A percentile compares a stretch with the other conserved stretches of the same genome.
These are phyloP conservation scores for Hyaloscypha variabilis DNA, from an alignment of 495 filamentous ascomycete species.

Conservation along the genomic window DNA sequence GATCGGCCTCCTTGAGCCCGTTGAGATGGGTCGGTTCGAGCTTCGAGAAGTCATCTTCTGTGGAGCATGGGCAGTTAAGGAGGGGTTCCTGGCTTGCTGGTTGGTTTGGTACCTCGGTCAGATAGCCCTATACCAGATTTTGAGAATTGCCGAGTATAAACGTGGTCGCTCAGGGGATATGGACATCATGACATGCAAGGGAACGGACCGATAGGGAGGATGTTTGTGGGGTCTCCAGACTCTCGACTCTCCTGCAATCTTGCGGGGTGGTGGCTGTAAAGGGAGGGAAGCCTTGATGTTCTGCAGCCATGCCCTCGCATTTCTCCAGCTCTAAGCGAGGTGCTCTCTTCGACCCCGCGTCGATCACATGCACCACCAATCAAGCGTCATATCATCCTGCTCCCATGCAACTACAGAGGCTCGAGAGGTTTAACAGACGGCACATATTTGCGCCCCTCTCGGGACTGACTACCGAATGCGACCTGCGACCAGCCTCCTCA, in stretches of 20 bases:
- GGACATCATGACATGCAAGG: neutral
- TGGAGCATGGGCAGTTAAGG: neutral
- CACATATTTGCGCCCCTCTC: neutral
- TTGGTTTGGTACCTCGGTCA: constrained; percentile 10
- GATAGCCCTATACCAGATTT: neutral
- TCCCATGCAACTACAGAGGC: no score
- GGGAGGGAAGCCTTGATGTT: neutral
- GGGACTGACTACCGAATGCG: constrained; percentile 21
- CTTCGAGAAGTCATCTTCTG: neutral
- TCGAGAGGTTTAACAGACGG: neutral
- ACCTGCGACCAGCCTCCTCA: neutral
- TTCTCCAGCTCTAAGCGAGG: constrained; percentile 1
- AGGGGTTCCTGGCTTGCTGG: neutral
- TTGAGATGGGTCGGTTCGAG: neutral
- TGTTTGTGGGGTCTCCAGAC: constrained; percentile 1
- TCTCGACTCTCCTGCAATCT: neutral
- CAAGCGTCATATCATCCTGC: neutral
- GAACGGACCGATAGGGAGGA: constrained; percentile 19
- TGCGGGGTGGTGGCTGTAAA: constrained; percentile 3
- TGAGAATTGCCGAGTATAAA: constrained; percentile 8
- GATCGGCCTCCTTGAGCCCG: neutral
- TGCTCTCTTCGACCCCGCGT: neutral
- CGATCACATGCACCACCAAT: neutral
- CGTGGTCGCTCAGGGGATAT: constrained; percentile 10
- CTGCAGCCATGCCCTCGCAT: neutral